Percentiles rank a stretch among this genome's conserved stretches.
Conservation (phyloP, 23 red algal species). For the Pyropia yezoensis region DNA sequence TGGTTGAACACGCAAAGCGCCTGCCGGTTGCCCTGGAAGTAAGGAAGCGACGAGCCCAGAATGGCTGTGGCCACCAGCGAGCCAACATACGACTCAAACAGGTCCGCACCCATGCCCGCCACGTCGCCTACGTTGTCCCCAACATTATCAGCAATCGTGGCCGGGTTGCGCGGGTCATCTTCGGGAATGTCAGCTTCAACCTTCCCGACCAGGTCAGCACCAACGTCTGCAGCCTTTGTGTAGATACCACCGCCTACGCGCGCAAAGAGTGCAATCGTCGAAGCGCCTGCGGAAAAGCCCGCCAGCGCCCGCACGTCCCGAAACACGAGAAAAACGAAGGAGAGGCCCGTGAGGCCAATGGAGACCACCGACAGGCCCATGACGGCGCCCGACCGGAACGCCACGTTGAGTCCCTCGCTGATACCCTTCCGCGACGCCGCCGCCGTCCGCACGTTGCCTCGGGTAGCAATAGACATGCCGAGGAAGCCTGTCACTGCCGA, state of each 20-base stretch:
- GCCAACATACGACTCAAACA: slow-evolving; percentile 60
- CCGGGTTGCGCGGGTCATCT: slow-evolving; percentile 43
- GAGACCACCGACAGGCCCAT: slow-evolving; percentile 35
- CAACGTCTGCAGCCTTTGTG: slow-evolving; percentile 83
- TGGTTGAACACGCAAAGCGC: slow-evolving; percentile 38
- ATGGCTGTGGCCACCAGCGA: slow-evolving; percentile 43
- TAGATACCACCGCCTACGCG: slow-evolving; percentile 80
- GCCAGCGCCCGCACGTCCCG: slow-evolving; percentile 44
- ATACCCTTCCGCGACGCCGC: slow-evolving; percentile 23
- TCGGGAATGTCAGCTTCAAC: slow-evolving; percentile 31
- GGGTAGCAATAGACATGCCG: slow-evolving; percentile 46
- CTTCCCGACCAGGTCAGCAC: slow-evolving; percentile 74
- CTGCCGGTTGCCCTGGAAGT: slow-evolving; percentile 25
- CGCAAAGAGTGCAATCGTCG: slow-evolving; percentile 73
- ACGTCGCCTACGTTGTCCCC: slow-evolving; percentile 77
- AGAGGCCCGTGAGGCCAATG: slow-evolving; percentile 19
- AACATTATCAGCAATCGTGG: slow-evolving; percentile 50
- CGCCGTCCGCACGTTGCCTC: slow-evolving; percentile 51
- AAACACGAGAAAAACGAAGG: slow-evolving; percentile 19
- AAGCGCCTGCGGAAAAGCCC: slow-evolving; percentile 61
- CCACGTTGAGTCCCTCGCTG: slow-evolving; percentile 22
- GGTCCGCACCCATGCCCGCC: slow-evolving; percentile 57
- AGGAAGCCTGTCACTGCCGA: slow-evolving; percentile 45
- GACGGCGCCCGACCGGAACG: slow-evolving; percentile 37
- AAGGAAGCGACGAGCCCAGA: slow-evolving; percentile 42